phyloP scores from a whole-genome alignment of 495 filamentous ascomycete species.

The Amniculicola lignicola region DNA sequence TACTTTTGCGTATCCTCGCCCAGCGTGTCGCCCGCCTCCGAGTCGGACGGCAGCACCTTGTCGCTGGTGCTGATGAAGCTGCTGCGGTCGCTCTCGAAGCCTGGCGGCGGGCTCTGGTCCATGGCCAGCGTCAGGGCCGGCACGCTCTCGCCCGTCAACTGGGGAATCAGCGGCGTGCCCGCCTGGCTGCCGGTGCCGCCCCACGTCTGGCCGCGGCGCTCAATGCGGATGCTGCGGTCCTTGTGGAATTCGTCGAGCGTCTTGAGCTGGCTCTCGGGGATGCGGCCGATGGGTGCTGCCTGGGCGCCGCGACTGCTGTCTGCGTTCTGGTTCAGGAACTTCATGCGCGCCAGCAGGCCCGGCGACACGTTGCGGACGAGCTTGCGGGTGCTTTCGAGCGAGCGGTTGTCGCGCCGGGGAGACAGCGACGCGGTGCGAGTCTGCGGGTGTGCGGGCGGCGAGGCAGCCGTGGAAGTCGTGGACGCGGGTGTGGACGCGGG shows the following conservation, averaged over 20 bases:
- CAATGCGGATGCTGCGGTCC: constrained; percentile 30
- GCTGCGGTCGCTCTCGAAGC: constrained; percentile 41
- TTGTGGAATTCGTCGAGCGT: constrained; percentile 40
- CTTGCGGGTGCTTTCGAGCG: constrained; percentile 19
- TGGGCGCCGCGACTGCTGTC: constrained; percentile 42
- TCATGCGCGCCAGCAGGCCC: constrained; percentile 73
- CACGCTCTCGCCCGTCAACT: constrained; percentile 44
- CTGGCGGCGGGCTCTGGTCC: constrained; percentile 31
- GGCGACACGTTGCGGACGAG: constrained; percentile 58
- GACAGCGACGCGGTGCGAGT: constrained; percentile 6
- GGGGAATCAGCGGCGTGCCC: constrained; percentile 35
- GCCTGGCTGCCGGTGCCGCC: constrained; percentile 25
- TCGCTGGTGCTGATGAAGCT: constrained; percentile 42
- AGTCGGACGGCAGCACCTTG: constrained; percentile 38
- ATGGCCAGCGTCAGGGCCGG: constrained; percentile 31
- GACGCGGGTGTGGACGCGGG: background rate
- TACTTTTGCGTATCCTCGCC: constrained; percentile 65
- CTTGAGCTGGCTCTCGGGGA: constrained; percentile 69
- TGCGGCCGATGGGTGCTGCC: constrained; percentile 59
- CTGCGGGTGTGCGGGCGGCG: background rate
- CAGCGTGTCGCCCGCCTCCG: constrained; percentile 44
- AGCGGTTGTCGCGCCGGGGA: constrained; percentile 8
- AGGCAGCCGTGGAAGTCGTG: background rate
- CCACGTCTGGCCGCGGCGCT: constrained; percentile 35
- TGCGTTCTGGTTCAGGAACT: constrained; percentile 60